Conservation (phyloP, 495 filamentous ascomycete genomes). For the Sabuloglossum arenarium region DNA sequence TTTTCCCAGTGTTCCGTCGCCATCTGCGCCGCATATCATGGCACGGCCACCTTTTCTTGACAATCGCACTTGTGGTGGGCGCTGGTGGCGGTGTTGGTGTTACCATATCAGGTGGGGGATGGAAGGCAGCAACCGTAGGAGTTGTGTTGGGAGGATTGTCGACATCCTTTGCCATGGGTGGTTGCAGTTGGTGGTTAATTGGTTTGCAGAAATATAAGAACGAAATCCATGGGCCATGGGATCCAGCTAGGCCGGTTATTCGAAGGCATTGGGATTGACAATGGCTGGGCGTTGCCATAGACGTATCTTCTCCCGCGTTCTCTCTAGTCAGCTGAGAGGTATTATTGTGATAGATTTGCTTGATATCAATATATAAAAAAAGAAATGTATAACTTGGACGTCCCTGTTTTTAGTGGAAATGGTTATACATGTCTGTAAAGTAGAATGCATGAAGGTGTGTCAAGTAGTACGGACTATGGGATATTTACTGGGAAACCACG, state of each 20-base stretch:
- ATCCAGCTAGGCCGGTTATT: constrained; percentile 75
- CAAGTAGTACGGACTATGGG: too few species aligned
- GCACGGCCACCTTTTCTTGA: constrained; percentile 62
- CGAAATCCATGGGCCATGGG: constrained; percentile 95
- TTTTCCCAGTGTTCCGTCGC: constrained; percentile 86
- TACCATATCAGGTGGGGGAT: constrained; percentile 38
- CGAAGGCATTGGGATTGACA: constrained; percentile 35
- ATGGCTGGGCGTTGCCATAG: background rate
- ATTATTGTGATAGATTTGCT: too few species aligned
- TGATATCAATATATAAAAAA: too few species aligned
- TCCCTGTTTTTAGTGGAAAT: too few species aligned
- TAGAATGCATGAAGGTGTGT: too few species aligned
- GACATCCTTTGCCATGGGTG: constrained; percentile 63
- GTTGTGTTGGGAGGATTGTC: constrained; percentile 50
- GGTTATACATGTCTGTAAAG: too few species aligned
- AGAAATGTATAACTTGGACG: too few species aligned
- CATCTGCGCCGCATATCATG: constrained; percentile 68
- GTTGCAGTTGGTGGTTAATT: constrained; percentile 96
- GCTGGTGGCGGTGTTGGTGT: constrained; percentile 64
- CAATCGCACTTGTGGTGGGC: constrained; percentile 54
- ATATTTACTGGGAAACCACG: too few species aligned
- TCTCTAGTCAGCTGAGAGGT: too few species aligned
- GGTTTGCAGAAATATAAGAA: constrained; percentile 97
- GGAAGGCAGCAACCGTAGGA: constrained; percentile 48
- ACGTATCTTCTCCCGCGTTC: background rate